A percentile compares a stretch with the other conserved stretches of the same genome.
phyloP scores from a whole-genome alignment of 2,329 filamentous ascomycete genomes.

The Trichoderma gracile region DNA sequence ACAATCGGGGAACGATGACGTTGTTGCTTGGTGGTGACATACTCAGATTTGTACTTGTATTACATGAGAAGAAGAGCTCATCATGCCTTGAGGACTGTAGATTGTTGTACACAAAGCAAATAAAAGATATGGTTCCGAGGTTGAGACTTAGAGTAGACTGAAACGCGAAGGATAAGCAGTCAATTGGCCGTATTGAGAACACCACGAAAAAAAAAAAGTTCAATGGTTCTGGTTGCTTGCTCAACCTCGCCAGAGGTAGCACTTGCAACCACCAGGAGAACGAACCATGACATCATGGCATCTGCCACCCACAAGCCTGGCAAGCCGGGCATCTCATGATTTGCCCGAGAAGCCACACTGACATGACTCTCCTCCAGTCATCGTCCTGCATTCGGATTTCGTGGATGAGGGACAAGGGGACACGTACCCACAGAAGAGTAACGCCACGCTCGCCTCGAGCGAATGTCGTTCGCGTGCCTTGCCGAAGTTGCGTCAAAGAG shows the following conservation, averaged over 20 bases:
- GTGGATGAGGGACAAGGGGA: background rate
- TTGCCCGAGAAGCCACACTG: slow-evolving; percentile 8
- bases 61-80: background rate
- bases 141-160: too few relatives aligned
- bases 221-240: background rate
- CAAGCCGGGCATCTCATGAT: slow-evolving; percentile 3
- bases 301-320: background rate
- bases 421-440: slow-evolving; percentile 12
- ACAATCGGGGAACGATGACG: slow-evolving; percentile 4
- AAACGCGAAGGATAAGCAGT: too few relatives aligned
- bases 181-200: too few relatives aligned
- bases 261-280: background rate
- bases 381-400: slow-evolving; percentile 1
- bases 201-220: too few relatives aligned
- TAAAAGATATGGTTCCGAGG: too few relatives aligned
- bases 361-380: background rate
- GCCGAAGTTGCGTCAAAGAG: background rate
- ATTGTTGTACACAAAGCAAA: too few relatives aligned
- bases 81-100: background rate
- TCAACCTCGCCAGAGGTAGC: background rate
- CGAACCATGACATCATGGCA: slow-evolving; percentile 18
- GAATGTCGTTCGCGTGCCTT: slow-evolving; percentile 13
- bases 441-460: slow-evolving; percentile 6
- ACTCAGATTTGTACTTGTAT: background rate
- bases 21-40: background rate